These are phyloP conservation scores for Petunia axillaris DNA, from an alignment of 257 asterid genomes.

Conservation along the genomic window DNA sequence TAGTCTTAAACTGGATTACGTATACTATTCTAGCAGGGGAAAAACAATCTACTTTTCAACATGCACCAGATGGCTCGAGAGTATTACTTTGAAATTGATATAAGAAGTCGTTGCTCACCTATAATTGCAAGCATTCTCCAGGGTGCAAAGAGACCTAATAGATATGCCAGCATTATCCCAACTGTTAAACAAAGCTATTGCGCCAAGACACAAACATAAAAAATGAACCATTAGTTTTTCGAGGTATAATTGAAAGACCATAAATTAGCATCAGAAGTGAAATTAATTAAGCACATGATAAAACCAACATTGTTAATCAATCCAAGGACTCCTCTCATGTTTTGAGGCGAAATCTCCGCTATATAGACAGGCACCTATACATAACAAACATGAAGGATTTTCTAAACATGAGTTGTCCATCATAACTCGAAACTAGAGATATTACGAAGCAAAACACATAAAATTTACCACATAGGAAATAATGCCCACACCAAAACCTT, in stretches of 20 bases:
- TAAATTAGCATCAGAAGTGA: background rate
- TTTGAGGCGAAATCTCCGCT: slow-evolving; percentile 91
- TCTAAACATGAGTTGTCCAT: background rate
- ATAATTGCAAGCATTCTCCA: slow-evolving; percentile 87
- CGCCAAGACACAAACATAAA: background rate
- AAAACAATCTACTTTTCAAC: background rate
- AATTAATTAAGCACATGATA: background rate
- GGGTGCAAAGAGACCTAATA: slow-evolving; percentile 68
- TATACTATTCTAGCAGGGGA: background rate
- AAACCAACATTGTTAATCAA: slow-evolving; percentile 72
- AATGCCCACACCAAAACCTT: slow-evolving; percentile 88
- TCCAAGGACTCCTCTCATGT: slow-evolving; percentile 88
- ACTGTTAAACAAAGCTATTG: slow-evolving; percentile 74
- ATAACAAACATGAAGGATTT: slow-evolving; percentile 22
- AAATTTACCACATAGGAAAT: slow-evolving; percentile 78
- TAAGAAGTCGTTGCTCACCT: slow-evolving; percentile 45
- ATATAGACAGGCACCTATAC: slow-evolving; percentile 85
- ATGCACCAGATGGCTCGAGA: background rate
- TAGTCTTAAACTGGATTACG: background rate
- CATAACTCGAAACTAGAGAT: slow-evolving; percentile 9
- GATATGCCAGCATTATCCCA: slow-evolving; percentile 80
- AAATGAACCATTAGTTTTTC: background rate
- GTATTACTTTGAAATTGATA: background rate
- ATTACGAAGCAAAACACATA: background rate
- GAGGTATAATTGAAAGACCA: background rate